Evolutionary conservation across 208 protist genomes (phyloP), one percentile per base, ranked within the genome.

Genomic region (Acanthamoeba culbertsoni): DNA sequence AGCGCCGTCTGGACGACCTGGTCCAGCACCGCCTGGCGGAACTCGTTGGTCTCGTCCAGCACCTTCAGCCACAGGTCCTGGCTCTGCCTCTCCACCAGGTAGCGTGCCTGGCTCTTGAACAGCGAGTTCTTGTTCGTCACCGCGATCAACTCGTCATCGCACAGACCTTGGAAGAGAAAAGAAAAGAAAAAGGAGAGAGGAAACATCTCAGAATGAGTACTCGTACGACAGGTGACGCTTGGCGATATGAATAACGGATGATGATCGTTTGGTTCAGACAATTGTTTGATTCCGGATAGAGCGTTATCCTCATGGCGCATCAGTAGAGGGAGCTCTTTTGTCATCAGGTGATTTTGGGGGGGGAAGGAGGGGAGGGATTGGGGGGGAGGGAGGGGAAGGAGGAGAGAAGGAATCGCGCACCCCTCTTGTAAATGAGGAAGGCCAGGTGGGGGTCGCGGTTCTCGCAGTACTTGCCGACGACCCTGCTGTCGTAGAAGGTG

Each of bases 381-480:
- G 10, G 5, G 14, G 35, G 42, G 18, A 73, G 31, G 35, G 42
- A 42, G 35, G 42, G 37, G 14, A 0, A 71, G n/a, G 0, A 75
- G n/a, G 86, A n/a, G n/a, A 42, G 14, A 31, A 71, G 48, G 65
- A 43, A 40, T 7, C 6, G 10, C 2, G 94, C 55, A 59, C 96
- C 97, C 42, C 96, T 97, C 93, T 98, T 97, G 97, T 99, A 99
- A 42, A 98, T 98, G 73, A 99, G 95, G 96, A 99, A 99, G 6
- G 99, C 98, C 20, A 99, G 96, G 93, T 99, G 98, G 45, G 99
- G 99, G 95, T 99, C 99, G 88, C 99, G 97, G 94, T 99, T 99
- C 96, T 99, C 99, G 96, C 99, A 99, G 97, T 99, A 99, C 95
- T 98, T 98, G 77, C 99, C 99, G 71, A 99, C 97, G 42, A 98